These are phyloP conservation scores for Lentinus polychrous DNA, from an alignment of 1,284 basidiomycete species.

Conservation along the genomic window DNA sequence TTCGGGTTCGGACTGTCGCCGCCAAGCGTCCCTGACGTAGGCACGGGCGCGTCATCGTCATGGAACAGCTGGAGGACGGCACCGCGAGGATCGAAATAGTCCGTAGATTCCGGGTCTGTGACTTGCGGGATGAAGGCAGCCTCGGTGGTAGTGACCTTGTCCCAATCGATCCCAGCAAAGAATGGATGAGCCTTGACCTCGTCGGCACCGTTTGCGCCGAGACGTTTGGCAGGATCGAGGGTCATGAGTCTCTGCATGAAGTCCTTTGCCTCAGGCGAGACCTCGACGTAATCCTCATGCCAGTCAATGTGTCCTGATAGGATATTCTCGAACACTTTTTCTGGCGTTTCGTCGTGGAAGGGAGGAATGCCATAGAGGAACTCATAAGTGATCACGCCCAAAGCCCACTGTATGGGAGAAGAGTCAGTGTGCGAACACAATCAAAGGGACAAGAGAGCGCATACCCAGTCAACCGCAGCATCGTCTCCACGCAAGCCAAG, in stretches of 20 bases:
- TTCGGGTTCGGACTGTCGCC: constrained; percentile 37
- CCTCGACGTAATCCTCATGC: constrained; percentile 90
- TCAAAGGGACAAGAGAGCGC: constrained; percentile 20
- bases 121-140: constrained; percentile 96
- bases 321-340: constrained; percentile 98
- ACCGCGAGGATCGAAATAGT: constrained; percentile 97
- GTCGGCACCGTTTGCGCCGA: constrained; percentile 85
- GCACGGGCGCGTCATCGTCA: constrained; percentile 52
- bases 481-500: constrained; percentile 95
- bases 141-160: constrained; percentile 79
- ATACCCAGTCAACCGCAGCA: constrained; percentile 93
- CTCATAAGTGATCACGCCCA: constrained; percentile 98
- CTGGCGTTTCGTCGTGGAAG: constrained; percentile 95
- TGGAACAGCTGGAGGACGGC: constrained; percentile 85
- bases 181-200: constrained; percentile 94
- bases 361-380: constrained; percentile 97
- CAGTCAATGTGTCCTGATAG: constrained; percentile 94
- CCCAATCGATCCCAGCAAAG: constrained; percentile 91
- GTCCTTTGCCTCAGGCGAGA: constrained; percentile 83
- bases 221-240: constrained; percentile 71
- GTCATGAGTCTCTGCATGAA: constrained; percentile 89
- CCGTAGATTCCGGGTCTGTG: constrained; percentile 94
- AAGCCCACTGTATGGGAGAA: constrained; percentile 69
- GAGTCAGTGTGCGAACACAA: constrained; percentile 3
- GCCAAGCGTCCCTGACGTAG: constrained; percentile 40